Evolutionary conservation across 345 rosid species (phyloP), one percentile per base, ranked within the genome.

Genomic region (Pistacia atlantica): DNA sequence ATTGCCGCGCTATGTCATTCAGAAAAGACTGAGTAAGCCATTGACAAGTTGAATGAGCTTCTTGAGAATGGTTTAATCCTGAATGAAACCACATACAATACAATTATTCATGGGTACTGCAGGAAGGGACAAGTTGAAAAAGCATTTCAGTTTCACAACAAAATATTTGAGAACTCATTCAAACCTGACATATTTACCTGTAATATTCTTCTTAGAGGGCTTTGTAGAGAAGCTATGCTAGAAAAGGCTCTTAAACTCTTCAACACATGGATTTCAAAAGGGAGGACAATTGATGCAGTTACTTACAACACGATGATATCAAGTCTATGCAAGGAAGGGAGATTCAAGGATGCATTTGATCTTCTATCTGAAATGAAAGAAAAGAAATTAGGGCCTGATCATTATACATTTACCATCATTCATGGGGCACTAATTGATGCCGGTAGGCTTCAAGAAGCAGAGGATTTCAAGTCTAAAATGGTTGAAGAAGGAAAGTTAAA

Each of bases 241-340:
- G 97, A 92, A 42, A 93, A 91, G 81, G 97, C 97, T 65, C 87
- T 95, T 74, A 88, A 84, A 69, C 94, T 93, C 87, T 93, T 93
- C 82, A 71, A 87, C 66, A 72, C 88, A 0, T 92, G 92, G 87
- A 83, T 84, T 73, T 86, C 84, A 3, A 82, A 89, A 72, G 94
- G 92, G 52, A 87, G 89, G 74, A 60, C 72, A 20, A 57, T 88
- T 60, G 97, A 93, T 83, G 80, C 79, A 16, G 91, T 90, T 64
- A 86, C 99, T 17, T 90, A 93, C 88, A 93, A 92, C 87, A 95
- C 87, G 10, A 81, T 93, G 78, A 92, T 95, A 76, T 86, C 92
- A 58, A 76, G 89, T 72, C 87, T 93, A 69, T 92, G 96, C 74
- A 87, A 81, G 81, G 86, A 84, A 59, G 85, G 82, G 75, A 92